Percentiles rank a stretch among this genome's conserved stretches.
Conservation (phyloP, 345 rosid species). For the Syzygium aqueum region DNA sequence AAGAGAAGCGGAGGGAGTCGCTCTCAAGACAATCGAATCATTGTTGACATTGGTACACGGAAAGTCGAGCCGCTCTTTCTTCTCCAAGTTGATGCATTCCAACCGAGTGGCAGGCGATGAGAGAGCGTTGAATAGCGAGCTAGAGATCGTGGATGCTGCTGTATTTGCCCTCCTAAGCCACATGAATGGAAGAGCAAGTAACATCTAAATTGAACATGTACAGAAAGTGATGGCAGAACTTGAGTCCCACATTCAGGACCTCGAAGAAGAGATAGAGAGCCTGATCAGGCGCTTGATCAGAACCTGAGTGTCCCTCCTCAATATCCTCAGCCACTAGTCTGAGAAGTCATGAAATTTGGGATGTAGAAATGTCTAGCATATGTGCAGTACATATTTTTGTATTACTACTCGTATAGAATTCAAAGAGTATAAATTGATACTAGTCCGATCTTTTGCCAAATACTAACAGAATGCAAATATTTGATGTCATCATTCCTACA, state of each 20-base stretch:
- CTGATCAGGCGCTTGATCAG: conserved; percentile 31
- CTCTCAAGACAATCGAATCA: conserved; percentile 19
- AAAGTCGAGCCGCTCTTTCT: conserved; percentile 17
- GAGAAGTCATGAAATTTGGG: not conserved
- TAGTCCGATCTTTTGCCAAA: not conserved
- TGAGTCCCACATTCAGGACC: conserved; percentile 33
- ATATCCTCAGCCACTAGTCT: conserved; percentile 16
- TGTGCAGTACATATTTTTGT: not conserved
- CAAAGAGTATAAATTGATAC: not conserved
- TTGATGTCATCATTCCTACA: not conserved
- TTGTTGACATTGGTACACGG: conserved; percentile 26
- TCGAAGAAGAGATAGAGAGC: conserved; percentile 34
- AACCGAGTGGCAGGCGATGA: conserved; percentile 9
- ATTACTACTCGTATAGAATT: not conserved
- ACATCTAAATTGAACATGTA: conserved; percentile 1
- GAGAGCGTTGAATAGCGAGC: conserved; percentile 15
- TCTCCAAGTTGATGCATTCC: conserved; percentile 25
- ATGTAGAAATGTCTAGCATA: not conserved
- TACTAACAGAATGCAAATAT: not conserved
- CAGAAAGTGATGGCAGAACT: conserved; percentile 13
- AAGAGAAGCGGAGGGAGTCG: conserved; percentile 17
- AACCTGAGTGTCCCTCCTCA: conserved; percentile 31
- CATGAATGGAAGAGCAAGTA: not conserved
- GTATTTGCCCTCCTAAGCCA: conserved; percentile 7
- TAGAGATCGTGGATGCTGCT: conserved; percentile 14